Evolutionary conservation across 345 rosid species (phyloP), one percentile per base, ranked within the genome.

Genomic region (Brassica cretica): DNA sequence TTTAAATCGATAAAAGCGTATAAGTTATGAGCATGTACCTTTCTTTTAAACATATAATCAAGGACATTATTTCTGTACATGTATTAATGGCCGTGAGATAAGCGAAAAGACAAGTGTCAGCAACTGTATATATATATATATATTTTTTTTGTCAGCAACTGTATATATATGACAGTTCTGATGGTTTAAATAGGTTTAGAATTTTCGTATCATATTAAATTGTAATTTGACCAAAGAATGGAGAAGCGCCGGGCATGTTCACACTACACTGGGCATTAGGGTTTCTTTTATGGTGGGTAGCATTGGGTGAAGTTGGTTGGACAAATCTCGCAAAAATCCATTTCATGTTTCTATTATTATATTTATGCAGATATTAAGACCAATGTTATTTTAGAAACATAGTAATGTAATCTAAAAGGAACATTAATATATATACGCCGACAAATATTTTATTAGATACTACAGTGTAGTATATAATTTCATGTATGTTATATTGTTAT

Each of bases 221-320:
- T 18, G 18, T 24, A 33, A 60, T 35, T 35, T 12, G 58, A 49
- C 30, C 37, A 72, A 71, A 12, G 8, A 72, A 69, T 62, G 59
- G 27, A 68, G 66, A 70, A 55, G 72, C 62, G 79, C 30, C 68
- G 70, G 41, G 79, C 79, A 68, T 76, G 82, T 83, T 88, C 74
- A 63, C 75, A 79, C 77, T 66, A 63, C 66, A 79, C 77, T 70
- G 74, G 81, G 73, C 81, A 76, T 58, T 66, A 80, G 82, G 82
- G 83, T 75, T 80, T 81, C 81, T 68, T 75, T 81, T 81, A 71
- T 74, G 95, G 94, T 89, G 81, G 98, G 90, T 93, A 85, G 90
- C 86, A 88, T 88, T 90, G 90, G 98, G 90, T 94, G 92, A 88
- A 90, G 93, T 96, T 94, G 89, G 98, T 90, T 92, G 97, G 94